Evolutionary conservation across 768 basidiomycete genomes (phyloP).

Genomic region (Podaxis carcinomalis): DNA sequence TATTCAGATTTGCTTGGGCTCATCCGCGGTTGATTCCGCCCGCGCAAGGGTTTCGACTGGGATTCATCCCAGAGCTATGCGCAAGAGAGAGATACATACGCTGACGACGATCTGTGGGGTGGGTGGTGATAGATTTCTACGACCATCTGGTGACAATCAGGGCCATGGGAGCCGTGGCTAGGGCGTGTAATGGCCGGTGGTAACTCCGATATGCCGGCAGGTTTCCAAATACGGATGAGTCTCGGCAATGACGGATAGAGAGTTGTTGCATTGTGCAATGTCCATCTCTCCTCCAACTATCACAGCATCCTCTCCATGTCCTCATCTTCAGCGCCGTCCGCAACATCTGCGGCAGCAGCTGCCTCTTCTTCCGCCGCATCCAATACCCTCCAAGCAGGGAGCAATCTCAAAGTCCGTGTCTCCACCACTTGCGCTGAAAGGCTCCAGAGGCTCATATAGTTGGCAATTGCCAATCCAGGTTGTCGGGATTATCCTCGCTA

Average conservation of each 20-base stretch:
- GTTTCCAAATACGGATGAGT: background rate
- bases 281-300: background rate
- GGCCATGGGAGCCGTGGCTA: background rate
- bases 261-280: background rate
- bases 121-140: no score
- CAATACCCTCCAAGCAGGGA: conserved; percentile 30
- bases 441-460: background rate
- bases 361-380: conserved; percentile 35
- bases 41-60: no score
- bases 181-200: background rate
- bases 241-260: background rate
- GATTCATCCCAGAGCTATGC: no score
- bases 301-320: conserved; percentile 1
- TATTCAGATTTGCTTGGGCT: no score
- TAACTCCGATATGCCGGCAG: background rate
- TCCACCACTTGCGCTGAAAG: background rate
- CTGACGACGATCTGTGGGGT: no score
- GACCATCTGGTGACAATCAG: background rate
- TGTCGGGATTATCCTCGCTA: conserved; percentile 74
- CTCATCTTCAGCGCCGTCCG: conserved; percentile 27
- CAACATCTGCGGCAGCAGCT: conserved; percentile 29
- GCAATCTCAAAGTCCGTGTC: conserved; percentile 48
- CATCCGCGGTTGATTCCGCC: no score
- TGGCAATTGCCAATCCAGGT: conserved; percentile 33
- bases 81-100: no score